Conservation (phyloP, 2,329 filamentous ascomycete species). For the Hypoxylon sp. region DNA sequence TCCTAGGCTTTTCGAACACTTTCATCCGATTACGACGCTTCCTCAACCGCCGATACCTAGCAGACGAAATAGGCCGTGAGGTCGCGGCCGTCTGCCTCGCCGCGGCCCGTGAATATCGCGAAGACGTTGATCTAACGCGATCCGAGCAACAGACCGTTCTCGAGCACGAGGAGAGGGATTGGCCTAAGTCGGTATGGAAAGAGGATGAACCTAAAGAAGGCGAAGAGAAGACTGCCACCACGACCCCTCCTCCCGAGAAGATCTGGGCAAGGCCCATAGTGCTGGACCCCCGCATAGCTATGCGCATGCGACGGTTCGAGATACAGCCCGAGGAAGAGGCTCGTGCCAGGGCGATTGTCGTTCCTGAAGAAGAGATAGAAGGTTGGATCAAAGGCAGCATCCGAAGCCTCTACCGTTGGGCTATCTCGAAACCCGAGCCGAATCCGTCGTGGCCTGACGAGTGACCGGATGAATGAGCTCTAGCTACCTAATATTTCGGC, state of each 20-base stretch:
- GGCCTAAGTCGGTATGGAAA: slow-evolving; percentile 85
- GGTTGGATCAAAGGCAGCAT: slow-evolving; percentile 76
- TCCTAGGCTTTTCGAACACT: slow-evolving; percentile 93
- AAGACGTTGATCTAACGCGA: slow-evolving; percentile 56
- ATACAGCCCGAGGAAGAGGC: slow-evolving; percentile 78
- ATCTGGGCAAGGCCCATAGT: slow-evolving; percentile 84
- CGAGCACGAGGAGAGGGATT: slow-evolving; percentile 80
- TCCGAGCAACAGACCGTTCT: slow-evolving; percentile 77
- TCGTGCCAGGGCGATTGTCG: slow-evolving; percentile 72
- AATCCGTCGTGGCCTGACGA: slow-evolving; percentile 50
- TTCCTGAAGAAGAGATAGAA: slow-evolving; percentile 78
- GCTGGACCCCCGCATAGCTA: slow-evolving; percentile 80
- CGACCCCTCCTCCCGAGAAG: slow-evolving; percentile 64
- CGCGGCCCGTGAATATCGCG: slow-evolving; percentile 66
- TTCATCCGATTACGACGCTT: slow-evolving; percentile 89
- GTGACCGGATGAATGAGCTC: slow-evolving; percentile 12
- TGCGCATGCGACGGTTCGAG: slow-evolving; percentile 85
- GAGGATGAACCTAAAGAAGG: slow-evolving; percentile 58
- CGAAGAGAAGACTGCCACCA: slow-evolving; percentile 41
- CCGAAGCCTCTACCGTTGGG: slow-evolving; percentile 68
- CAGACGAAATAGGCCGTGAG: slow-evolving; percentile 88
- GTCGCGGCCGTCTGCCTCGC: slow-evolving; percentile 87
- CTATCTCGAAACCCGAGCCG: slow-evolving; percentile 60
- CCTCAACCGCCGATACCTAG: slow-evolving; percentile 86
- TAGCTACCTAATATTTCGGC: neutral